phyloP scores from a whole-genome alignment of 2,329 filamentous ascomycete genomes.

The Curvularia sp. region DNA sequence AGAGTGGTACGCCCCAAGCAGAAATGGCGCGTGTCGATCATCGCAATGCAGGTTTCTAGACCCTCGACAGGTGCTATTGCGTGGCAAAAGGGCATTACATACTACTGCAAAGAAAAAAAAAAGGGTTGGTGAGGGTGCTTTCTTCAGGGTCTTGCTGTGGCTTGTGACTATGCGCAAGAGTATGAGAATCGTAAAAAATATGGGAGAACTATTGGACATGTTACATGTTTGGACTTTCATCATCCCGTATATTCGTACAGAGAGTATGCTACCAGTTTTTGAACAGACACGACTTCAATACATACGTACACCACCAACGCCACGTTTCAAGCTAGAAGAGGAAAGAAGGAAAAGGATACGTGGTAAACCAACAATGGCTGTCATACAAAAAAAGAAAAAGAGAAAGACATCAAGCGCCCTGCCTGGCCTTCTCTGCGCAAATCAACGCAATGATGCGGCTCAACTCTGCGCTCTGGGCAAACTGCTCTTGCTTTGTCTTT shows the following conservation, averaged over 20 bases:
- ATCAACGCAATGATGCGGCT: constrained; percentile 60
- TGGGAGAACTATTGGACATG: too few relatives aligned
- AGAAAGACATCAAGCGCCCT: constrained; percentile 44
- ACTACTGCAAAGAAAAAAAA: neutral
- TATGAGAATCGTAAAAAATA: neutral
- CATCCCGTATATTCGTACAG: constrained; percentile 14
- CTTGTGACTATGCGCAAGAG: neutral
- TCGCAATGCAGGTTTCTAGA: constrained; percentile 12
- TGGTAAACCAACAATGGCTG: neutral
- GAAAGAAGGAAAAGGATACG: neutral
- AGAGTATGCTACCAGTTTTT: neutral
- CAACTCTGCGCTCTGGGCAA: constrained; percentile 58
- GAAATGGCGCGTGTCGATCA: constrained; percentile 14
- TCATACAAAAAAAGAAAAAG: neutral
- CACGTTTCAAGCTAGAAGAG: neutral
- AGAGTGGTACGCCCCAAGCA: constrained; percentile 1
- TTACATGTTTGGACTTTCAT: too few relatives aligned
- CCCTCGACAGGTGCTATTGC: neutral
- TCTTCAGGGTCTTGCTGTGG: neutral
- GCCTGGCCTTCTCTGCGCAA: constrained; percentile 61
- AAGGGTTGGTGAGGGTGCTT: neutral
- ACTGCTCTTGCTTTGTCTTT: constrained; percentile 58
- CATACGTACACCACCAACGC: neutral
- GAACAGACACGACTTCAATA: neutral
- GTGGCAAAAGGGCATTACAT: neutral